Percentiles rank a stretch among this genome's conserved stretches.
Evolutionary conservation across 176 grass and related monocot species (phyloP).

Genomic region (Zea luxurians): DNA sequence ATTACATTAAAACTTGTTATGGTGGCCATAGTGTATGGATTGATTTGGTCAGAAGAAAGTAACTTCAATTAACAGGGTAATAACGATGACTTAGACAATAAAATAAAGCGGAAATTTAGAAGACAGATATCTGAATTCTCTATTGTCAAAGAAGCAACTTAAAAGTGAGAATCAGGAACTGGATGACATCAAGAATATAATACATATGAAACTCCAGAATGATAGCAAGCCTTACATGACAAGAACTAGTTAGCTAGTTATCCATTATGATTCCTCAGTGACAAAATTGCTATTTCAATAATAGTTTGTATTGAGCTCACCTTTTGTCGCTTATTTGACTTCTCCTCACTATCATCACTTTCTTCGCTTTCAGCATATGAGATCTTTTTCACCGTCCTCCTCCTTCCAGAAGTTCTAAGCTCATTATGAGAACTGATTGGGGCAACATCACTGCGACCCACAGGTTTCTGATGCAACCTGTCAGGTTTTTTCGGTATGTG

Average conservation of each 20-base stretch:
- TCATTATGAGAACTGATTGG: constrained; percentile 51
- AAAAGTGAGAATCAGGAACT: not conserved
- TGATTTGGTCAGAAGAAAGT: not conserved
- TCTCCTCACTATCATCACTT: constrained; percentile 84
- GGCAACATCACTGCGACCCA: constrained; percentile 29
- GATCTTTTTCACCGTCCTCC: constrained; percentile 67
- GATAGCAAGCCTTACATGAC: not conserved
- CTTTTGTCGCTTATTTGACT: constrained; percentile 75
- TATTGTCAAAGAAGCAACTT: not conserved
- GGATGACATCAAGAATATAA: not conserved
- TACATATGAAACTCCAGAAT: not conserved
- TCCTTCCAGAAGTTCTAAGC: constrained; percentile 78
- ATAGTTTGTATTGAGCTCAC: constrained; percentile 42
- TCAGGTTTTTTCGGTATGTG: constrained; percentile 56
- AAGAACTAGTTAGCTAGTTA: constrained; percentile 16
- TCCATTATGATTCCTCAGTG: not conserved
- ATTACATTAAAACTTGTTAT: constrained; percentile 29
- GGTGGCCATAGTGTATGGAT: not conserved
- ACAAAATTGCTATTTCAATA: constrained; percentile 23
- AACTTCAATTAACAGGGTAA: not conserved
- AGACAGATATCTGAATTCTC: not conserved
- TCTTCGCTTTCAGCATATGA: constrained; percentile 99
- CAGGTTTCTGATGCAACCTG: constrained; percentile 53
- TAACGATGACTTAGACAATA: constrained; percentile 4
- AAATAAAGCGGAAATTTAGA: constrained; percentile 3